Base-by-base conservation (phyloP, 805 yeast species). In the Ogataea thermomethanolica region DNA sequence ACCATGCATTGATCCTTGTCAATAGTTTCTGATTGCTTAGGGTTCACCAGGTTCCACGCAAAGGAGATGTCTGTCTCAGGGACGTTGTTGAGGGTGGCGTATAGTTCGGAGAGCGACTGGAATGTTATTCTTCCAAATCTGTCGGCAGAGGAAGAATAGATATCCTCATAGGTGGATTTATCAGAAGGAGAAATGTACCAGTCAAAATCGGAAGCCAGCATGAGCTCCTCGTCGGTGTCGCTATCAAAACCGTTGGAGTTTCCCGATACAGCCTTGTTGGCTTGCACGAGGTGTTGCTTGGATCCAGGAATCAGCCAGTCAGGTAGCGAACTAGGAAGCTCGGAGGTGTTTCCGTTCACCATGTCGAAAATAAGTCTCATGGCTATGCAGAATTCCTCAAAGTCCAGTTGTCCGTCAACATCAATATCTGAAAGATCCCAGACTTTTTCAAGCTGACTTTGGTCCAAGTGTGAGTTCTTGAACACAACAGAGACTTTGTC, bases 131-230 rank as follows among this genome's bases (percentile, higher is more conserved):
- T 71, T 8, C 98, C 98, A 48, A 76, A 81, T 25, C 73, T 66
- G 65, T 91, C 97, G 37, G 84, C 67, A 38, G 87, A 79, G 21
- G 83, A 73, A 27, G 80, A 70, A 59, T 89, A 85, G 25, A 93
- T 78, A 24, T 83, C 70, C 56, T 86, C 91, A 64, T 93, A 93
- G 11, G 83, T 76, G 2, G 77, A 52, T 56, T 81, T 79, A 55
- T 93, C 98, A 8, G 80, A 74, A 15, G 97, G 98, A 4, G 96
- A 80, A 50, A 93, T 89, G 65, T 93, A 93, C 99, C 99, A 93
- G 59, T 90, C 96, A 57, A 93, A 87, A 54, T 81, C 86, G 27
- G 79, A 73, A 32, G 80, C 70, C 36, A 78, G 64, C 23, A 72
- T 59, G 15, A 78, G 76, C 29, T 80, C 79, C 31, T 83, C 91